phyloP scores from a whole-genome alignment of 441 rosid species.

The Euphorbia schlechtendalii region DNA sequence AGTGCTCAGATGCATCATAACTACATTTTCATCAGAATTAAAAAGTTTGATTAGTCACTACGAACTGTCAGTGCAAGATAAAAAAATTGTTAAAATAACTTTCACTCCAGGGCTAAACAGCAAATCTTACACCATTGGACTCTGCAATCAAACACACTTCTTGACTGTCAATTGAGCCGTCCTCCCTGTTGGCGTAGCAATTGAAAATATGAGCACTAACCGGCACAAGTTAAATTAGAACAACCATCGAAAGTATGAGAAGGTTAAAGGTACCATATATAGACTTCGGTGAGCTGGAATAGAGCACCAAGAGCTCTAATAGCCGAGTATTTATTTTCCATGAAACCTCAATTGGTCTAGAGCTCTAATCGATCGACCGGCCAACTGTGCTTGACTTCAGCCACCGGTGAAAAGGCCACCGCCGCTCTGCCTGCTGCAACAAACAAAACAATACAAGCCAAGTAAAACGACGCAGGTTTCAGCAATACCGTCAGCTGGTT shows the following conservation, averaged over 20 bases:
- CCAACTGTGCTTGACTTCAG: neutral
- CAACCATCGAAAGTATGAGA: neutral
- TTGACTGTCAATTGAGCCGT: conserved; percentile 38
- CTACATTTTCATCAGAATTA: too few relatives aligned
- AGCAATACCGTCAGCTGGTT: too few relatives aligned
- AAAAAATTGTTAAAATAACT: neutral
- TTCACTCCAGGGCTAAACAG: neutral
- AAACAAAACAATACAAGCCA: too few relatives aligned
- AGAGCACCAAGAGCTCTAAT: conserved; percentile 64
- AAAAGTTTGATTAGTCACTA: too few relatives aligned
- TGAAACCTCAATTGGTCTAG: neutral
- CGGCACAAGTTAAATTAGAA: too few relatives aligned
- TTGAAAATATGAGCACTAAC: neutral
- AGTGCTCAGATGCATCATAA: neutral
- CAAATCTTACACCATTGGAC: conserved; percentile 25
- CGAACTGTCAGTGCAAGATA: too few relatives aligned
- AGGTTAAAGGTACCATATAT: conserved; percentile 43
- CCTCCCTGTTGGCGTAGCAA: conserved; percentile 38
- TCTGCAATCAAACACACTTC: conserved; percentile 25
- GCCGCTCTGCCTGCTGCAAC: too few relatives aligned
- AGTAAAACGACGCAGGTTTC: too few relatives aligned
- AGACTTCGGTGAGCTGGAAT: conserved; percentile 63
- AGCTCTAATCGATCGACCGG: neutral
- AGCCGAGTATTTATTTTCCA: conserved; percentile 30
- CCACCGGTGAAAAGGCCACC: neutral